Evolutionary conservation across 345 rosid genomes (phyloP).

Genomic region (Fremontodendron californicum): DNA sequence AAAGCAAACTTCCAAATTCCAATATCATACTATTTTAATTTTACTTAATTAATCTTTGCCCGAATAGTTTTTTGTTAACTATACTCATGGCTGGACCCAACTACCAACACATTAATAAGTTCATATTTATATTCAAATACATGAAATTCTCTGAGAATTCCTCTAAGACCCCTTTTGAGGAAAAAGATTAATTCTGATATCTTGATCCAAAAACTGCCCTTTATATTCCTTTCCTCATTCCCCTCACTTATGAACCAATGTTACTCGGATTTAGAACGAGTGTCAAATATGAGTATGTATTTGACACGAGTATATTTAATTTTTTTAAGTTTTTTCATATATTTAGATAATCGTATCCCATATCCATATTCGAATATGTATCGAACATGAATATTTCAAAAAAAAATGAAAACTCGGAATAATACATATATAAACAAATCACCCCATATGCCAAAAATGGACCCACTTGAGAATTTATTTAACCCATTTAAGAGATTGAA

Average conservation of each 20-base stretch:
- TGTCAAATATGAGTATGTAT: too few relatives aligned
- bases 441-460: background rate
- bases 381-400: too few relatives aligned
- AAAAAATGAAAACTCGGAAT: too few relatives aligned
- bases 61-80: slow-evolving; percentile 17
- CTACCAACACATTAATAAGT: slow-evolving; percentile 22
- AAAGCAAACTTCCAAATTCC: slow-evolving; percentile 49
- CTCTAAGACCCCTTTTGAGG: background rate
- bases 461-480: too few relatives aligned
- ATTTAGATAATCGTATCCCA: too few relatives aligned
- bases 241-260: too few relatives aligned
- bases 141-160: slow-evolving; percentile 18
- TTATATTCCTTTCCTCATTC: slow-evolving; percentile 34
- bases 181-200: slow-evolving; percentile 6
- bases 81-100: slow-evolving; percentile 18
- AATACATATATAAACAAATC: slow-evolving; percentile 22
- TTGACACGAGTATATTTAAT: too few relatives aligned
- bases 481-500: background rate
- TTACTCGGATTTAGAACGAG: too few relatives aligned
- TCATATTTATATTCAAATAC: slow-evolving; percentile 28
- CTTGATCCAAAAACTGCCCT: slow-evolving; percentile 26
- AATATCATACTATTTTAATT: slow-evolving; percentile 17
- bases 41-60: slow-evolving; percentile 3
- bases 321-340: too few relatives aligned
- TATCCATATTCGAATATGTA: too few relatives aligned